phyloP scores from a whole-genome alignment of 768 basidiomycete genomes.

The Agaricus subrufescens region DNA sequence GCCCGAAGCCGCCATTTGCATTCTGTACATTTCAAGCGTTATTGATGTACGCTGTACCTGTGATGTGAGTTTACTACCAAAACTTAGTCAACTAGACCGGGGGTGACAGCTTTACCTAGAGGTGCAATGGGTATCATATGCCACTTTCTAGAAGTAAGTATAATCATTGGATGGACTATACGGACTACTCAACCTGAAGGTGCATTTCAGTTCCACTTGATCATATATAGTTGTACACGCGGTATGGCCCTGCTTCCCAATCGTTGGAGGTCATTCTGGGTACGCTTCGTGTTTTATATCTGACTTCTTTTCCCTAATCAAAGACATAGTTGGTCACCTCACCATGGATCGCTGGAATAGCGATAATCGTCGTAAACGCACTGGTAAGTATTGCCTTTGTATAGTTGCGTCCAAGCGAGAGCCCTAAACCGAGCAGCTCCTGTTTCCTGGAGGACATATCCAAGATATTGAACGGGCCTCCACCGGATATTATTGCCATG shows the following conservation, averaged over 20 bases:
- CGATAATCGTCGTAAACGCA: background rate
- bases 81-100: background rate
- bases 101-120: background rate
- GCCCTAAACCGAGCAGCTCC: background rate
- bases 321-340: background rate
- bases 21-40: background rate
- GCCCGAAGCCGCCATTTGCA: background rate
- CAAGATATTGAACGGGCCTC: background rate
- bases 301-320: background rate
- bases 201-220: background rate
- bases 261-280: background rate
- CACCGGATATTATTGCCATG: background rate
- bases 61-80: background rate
- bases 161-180: background rate
- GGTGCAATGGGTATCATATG: background rate
- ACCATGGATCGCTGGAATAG: background rate
- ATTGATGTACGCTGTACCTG: background rate
- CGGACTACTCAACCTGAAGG: background rate
- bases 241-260: background rate
- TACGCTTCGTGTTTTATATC: background rate
- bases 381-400: background rate
- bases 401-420: too few relatives aligned
- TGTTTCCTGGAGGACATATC: background rate
- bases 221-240: background rate
- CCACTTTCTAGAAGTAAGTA: background rate